Base-by-base conservation (phyloP, 306 rosid genomes). In the Erythrophleum fordii region DNA sequence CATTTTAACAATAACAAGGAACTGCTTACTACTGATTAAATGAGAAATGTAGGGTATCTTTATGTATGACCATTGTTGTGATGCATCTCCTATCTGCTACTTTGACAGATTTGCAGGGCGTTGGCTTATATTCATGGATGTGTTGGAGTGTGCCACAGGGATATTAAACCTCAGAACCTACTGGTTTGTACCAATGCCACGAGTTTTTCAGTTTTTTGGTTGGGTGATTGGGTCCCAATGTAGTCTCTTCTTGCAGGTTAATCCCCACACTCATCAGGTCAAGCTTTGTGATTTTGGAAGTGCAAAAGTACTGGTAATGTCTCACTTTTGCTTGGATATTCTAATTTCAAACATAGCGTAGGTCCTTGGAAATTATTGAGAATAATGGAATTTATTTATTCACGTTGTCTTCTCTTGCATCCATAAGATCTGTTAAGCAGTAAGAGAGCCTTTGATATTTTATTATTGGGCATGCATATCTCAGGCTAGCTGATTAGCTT, bases 301-400 rank as follows among this genome's bases (percentile, higher is more conserved):
- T 86, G 93, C 96, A 39, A 91, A 91, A 91, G 93, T 89, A 73
- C 90, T 91, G 93, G 96, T 91, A 85, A 73, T 73, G 61, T 77
- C 77, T 73, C 77, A 65, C 80, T n/a, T 72, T 58, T 82, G 31
- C 61, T 20, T n/a, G 14, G 79, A 65, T 65, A 22, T 22, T 55
- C 29, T 55, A 65, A 34, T 17, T 65, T 65, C 48, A 65, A 34
- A 9, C 46, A 8, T 42, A 31, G 23, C 20, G 11, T 35, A 35
- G 17, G 73, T 48, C 62, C 42, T 25, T 64, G 29, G 26, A 53
- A 66, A 16, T 5, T 48, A 22, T 67, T 67, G 13, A 4, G 48
- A 37, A 34, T 65, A 9, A 11, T 65, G 22, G 16, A 17, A 17
- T 34, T 42, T 65, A 2, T 35, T 16, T 18, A 48, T 65, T 65